These are phyloP conservation scores for Jacaranda copaia DNA, from an alignment of 257 asterid genomes.

Conservation along the genomic window DNA sequence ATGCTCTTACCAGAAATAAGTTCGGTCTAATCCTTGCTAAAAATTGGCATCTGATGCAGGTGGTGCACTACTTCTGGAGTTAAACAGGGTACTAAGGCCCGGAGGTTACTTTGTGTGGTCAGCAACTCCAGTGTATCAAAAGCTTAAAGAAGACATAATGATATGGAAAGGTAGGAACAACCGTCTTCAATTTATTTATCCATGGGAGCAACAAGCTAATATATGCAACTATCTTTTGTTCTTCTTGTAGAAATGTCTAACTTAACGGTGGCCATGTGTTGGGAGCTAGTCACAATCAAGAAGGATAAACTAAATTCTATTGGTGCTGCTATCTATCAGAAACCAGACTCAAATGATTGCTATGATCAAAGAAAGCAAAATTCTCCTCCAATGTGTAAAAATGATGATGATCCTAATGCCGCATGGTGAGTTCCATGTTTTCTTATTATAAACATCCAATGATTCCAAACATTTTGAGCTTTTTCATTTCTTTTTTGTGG, in stretches of 20 bases:
- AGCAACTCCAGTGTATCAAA: conserved; percentile 95
- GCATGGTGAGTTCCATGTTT: conserved; percentile 66
- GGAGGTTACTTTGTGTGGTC: conserved; percentile 96
- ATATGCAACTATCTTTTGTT: background rate
- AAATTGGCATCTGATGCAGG: conserved; percentile 57
- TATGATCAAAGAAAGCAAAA: conserved; percentile 65
- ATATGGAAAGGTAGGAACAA: conserved; percentile 74
- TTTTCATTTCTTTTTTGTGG: too few species aligned
- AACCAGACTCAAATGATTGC: conserved; percentile 85
- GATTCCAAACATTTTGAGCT: too few species aligned
- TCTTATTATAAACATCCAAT: background rate
- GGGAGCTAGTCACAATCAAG: conserved; percentile 83
- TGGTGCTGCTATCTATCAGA: conserved; percentile 81
- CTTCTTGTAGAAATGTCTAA: conserved; percentile 68
- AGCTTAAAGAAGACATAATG: conserved; percentile 70
- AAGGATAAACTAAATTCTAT: conserved; percentile 68
- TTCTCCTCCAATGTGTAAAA: conserved; percentile 72
- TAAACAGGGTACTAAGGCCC: conserved; percentile 84
- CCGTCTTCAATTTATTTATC: background rate
- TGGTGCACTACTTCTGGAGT: conserved; percentile 82
- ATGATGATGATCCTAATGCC: conserved; percentile 83
- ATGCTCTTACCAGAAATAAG: background rate
- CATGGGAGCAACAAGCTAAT: conserved; percentile 12
- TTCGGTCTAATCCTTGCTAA: conserved; percentile 5
- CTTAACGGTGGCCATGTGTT: conserved; percentile 84